These are phyloP conservation scores for Talaromyces thailandensis DNA, from an alignment of 495 filamentous ascomycete species.

Conservation along the genomic window DNA sequence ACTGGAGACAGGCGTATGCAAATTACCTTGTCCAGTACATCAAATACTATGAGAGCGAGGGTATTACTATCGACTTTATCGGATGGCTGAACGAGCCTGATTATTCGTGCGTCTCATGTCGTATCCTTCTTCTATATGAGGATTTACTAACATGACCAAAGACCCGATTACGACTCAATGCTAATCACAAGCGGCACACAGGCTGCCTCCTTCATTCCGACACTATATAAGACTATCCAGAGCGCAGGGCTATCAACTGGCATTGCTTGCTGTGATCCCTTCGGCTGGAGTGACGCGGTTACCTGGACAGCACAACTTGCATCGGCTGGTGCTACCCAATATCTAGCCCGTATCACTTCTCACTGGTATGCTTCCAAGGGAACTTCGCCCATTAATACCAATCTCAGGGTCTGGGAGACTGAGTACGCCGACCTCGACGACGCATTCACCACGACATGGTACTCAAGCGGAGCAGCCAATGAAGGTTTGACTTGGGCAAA, in stretches of 20 bases:
- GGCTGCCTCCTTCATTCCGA: slow-evolving; percentile 38
- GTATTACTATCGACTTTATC: slow-evolving; percentile 38
- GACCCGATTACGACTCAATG: slow-evolving; percentile 33
- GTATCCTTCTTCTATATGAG: background rate
- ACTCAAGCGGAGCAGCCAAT: slow-evolving; percentile 29
- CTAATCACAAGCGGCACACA: slow-evolving; percentile 33
- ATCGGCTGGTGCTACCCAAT: slow-evolving; percentile 27
- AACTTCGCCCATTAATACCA: slow-evolving; percentile 27
- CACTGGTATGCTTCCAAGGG: slow-evolving; percentile 39
- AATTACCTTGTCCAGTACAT: slow-evolving; percentile 45
- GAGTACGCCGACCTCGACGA: slow-evolving; percentile 42
- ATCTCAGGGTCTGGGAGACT: slow-evolving; percentile 37
- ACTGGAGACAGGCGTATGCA: slow-evolving; percentile 49
- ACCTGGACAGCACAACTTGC: slow-evolving; percentile 31
- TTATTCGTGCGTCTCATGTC: slow-evolving; percentile 11
- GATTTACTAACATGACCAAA: slow-evolving; percentile 1
- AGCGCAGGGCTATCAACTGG: slow-evolving; percentile 23
- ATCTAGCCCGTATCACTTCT: slow-evolving; percentile 33
- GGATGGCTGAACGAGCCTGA: slow-evolving; percentile 53
- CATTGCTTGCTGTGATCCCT: slow-evolving; percentile 44
- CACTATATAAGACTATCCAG: slow-evolving; percentile 32
- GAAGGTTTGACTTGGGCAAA: slow-evolving; percentile 51
- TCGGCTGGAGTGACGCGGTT: slow-evolving; percentile 34
- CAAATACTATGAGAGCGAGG: slow-evolving; percentile 38
- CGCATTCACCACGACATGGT: slow-evolving; percentile 39